These are phyloP conservation scores for Boletus coccyginus DNA, from an alignment of 768 basidiomycete genomes.

Conservation along the genomic window DNA sequence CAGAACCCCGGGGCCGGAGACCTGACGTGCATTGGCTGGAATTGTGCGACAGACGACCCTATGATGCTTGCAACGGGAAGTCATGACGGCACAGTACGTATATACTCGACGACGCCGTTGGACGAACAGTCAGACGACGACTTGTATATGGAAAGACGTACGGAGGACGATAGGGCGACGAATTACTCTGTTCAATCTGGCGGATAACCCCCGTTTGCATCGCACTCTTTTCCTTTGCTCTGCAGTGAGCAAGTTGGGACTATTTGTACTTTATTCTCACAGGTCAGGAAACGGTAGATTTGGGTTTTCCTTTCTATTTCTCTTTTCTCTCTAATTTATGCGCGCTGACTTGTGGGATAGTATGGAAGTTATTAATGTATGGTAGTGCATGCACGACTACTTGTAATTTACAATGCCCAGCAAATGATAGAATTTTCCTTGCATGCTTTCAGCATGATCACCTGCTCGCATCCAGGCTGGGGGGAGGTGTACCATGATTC, in stretches of 20 bases:
- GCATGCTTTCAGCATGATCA: not conserved
- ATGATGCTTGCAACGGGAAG: constrained; percentile 68
- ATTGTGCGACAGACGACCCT: constrained; percentile 51
- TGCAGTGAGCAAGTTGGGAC: not conserved
- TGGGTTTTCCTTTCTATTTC: not conserved
- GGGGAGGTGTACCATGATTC: not conserved
- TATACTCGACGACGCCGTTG: constrained; percentile 56
- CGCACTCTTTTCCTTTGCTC: constrained; percentile 1
- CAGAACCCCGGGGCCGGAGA: constrained; percentile 55
- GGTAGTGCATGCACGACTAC: constrained; percentile 16
- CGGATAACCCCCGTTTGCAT: constrained; percentile 16
- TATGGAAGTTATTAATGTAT: constrained; percentile 29
- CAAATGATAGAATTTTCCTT: constrained; percentile 9
- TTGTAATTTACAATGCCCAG: constrained; percentile 19
- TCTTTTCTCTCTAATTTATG: constrained; percentile 22
- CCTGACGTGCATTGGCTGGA: constrained; percentile 81
- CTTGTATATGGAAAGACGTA: constrained; percentile 23
- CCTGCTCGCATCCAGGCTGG: not conserved
- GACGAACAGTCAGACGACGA: constrained; percentile 24
- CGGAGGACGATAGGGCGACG: constrained; percentile 24
- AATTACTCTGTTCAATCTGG: constrained; percentile 29
- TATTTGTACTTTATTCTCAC: constrained; percentile 13
- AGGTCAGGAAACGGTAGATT: constrained; percentile 2
- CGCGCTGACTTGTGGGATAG: constrained; percentile 17
- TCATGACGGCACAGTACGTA: constrained; percentile 71